A percentile compares a stretch with the other conserved stretches of the same genome.
Conservation (phyloP, 495 filamentous ascomycete species). For the Staphylotrichum longicolle region DNA sequence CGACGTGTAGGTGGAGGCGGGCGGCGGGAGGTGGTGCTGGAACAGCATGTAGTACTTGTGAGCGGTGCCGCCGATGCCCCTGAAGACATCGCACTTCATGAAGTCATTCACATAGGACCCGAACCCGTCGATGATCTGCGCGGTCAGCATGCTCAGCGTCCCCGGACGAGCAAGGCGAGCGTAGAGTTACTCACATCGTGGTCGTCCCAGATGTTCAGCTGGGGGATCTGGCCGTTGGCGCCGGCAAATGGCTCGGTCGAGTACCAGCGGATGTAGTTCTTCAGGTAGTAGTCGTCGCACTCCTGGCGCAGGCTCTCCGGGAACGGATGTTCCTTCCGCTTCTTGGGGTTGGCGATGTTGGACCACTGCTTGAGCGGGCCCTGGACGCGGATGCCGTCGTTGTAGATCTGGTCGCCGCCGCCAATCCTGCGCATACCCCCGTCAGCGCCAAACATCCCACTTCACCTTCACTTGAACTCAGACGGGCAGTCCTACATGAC, state of each 20-base stretch:
- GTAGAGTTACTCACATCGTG: constrained; percentile 56
- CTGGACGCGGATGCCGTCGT: constrained; percentile 79
- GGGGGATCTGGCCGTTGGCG: constrained; percentile 83
- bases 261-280: constrained; percentile 90
- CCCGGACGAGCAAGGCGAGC: background rate
- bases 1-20: constrained; percentile 78
- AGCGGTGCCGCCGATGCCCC: constrained; percentile 81
- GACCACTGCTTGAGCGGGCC: constrained; percentile 82
- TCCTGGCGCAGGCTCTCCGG: constrained; percentile 65
- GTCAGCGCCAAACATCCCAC: background rate
- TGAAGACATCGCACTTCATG: constrained; percentile 86
- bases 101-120: constrained; percentile 91
- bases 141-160: constrained; percentile 6
- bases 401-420: constrained; percentile 94
- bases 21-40: constrained; percentile 86
- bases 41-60: constrained; percentile 93
- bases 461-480: background rate
- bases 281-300: constrained; percentile 87
- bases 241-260: constrained; percentile 74
- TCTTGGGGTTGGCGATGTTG: constrained; percentile 74
- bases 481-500: constrained; percentile 55
- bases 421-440: constrained; percentile 56
- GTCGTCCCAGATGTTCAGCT: constrained; percentile 95
- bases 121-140: constrained; percentile 83
- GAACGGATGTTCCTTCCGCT: constrained; percentile 74